These are phyloP conservation scores for Paramecium pentaurelia DNA, from an alignment of 73 alveolate species.

Conservation along the genomic window DNA sequence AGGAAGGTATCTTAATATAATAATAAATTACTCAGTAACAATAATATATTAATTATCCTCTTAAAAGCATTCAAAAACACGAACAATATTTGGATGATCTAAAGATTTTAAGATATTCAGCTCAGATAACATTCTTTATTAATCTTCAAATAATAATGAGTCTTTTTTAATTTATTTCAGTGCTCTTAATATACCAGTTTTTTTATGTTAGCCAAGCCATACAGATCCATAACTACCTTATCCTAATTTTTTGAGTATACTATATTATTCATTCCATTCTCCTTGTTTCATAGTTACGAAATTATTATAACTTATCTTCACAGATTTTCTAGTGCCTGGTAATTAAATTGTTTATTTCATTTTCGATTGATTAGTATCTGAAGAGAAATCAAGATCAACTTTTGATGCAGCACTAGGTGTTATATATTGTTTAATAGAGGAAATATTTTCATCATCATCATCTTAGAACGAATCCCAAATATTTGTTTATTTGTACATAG, in stretches of 20 bases:
- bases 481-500: background rate
- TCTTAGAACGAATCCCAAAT: background rate
- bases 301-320: background rate
- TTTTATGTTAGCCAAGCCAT: constrained; percentile 80
- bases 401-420: background rate
- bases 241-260: background rate
- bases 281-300: constrained; percentile 11
- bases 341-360: background rate
- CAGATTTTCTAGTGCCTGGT: background rate
- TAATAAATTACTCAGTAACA: constrained; percentile 52
- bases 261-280: background rate
- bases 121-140: constrained; percentile 31
- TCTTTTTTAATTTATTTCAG: background rate
- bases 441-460: background rate
- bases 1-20: background rate
- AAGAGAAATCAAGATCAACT: background rate
- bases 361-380: background rate
- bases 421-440: background rate
- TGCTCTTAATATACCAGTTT: constrained; percentile 58
- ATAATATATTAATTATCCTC: constrained; percentile 50
- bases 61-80: constrained; percentile 61
- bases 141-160: constrained; percentile 6
- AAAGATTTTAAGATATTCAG: background rate
- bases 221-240: constrained; percentile 79
- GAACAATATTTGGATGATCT: constrained; percentile 71